Percentiles rank a stretch among this genome's conserved stretches.
These are phyloP conservation scores for Abortiporus biennis DNA, from an alignment of 1,284 basidiomycete genomes.

Conservation along the genomic window DNA sequence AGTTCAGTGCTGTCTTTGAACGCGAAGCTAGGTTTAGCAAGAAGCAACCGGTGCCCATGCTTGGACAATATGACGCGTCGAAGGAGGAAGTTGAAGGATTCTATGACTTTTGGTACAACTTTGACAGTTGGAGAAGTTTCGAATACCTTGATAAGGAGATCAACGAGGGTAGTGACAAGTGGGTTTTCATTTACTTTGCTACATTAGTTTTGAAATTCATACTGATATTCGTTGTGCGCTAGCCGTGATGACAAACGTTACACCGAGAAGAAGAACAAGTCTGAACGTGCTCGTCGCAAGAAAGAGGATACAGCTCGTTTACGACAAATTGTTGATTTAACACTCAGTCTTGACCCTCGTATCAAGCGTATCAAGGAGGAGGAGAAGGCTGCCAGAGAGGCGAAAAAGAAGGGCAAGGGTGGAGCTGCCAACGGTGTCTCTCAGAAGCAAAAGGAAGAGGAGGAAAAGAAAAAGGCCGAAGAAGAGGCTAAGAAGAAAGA, in stretches of 20 bases:
- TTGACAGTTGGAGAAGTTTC: constrained; percentile 97
- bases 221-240: constrained; percentile 3
- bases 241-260: constrained; percentile 98
- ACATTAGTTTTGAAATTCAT: constrained; percentile 6
- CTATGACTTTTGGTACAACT: constrained; percentile 99
- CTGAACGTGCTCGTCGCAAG: constrained; percentile 92
- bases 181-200: constrained; percentile 18
- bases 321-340: constrained; percentile 83
- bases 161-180: constrained; percentile 96
- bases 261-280: constrained; percentile 99
- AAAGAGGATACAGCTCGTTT: constrained; percentile 96
- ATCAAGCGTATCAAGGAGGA: constrained; percentile 98
- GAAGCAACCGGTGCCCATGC: constrained; percentile 77
- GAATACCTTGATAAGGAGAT: constrained; percentile 99
- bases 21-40: constrained; percentile 91
- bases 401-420: constrained; percentile 75
- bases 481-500: constrained; percentile 64
- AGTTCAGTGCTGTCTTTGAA: constrained; percentile 79
- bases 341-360: constrained; percentile 85
- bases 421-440: constrained; percentile 40
- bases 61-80: constrained; percentile 69
- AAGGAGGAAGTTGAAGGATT: constrained; percentile 89
- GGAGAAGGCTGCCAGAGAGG: constrained; percentile 92
- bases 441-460: constrained; percentile 63
- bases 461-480: constrained; percentile 69